A percentile compares a stretch with the other conserved stretches of the same genome.
Conservation (phyloP, 352 stramenopile genomes). For the Aphanomyces euteiches region DNA sequence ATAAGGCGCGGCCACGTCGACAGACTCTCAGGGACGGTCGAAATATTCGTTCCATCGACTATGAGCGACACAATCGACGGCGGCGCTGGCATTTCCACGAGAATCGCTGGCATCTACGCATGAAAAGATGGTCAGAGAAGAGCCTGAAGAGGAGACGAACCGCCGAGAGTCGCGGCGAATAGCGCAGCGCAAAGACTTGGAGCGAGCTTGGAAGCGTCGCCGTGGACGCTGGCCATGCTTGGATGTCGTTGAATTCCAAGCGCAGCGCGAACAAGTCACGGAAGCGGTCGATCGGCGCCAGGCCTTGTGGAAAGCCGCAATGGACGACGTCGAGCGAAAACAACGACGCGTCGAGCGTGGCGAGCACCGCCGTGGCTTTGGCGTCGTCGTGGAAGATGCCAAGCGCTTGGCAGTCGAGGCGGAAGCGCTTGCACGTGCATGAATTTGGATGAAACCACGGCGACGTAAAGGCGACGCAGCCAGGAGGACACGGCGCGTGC, state of each 20-base stretch:
- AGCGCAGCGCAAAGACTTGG: slow-evolving; percentile 20
- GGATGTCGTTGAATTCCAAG: slow-evolving; percentile 10
- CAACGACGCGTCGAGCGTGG: not conserved
- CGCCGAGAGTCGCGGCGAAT: not conserved
- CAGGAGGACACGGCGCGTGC: slow-evolving; percentile 3
- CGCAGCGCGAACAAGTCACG: not conserved
- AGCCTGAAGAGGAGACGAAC: not conserved
- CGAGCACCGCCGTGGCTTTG: not conserved
- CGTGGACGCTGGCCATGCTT: not conserved
- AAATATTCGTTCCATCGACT: not conserved
- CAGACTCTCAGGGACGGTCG: not conserved
- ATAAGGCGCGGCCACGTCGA: slow-evolving; percentile 1
- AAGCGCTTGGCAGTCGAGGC: not conserved
- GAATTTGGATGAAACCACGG: slow-evolving; percentile 8
- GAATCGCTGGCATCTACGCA: slow-evolving; percentile 10
- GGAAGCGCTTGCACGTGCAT: slow-evolving; percentile 12
- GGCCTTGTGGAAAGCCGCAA: slow-evolving; percentile 9
- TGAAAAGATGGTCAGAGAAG: not conserved
- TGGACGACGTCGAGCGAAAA: slow-evolving; percentile 18
- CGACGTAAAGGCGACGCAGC: slow-evolving; percentile 14
- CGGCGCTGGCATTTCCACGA: not conserved
- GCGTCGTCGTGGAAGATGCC: not conserved
- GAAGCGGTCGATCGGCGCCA: slow-evolving; percentile 1
- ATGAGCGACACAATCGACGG: slow-evolving; percentile 16
- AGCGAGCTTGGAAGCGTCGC: not conserved